Evolutionary conservation across 805 yeast species (phyloP), one percentile per base, ranked within the genome.

Genomic region (Hanseniaspora nectarophila): DNA sequence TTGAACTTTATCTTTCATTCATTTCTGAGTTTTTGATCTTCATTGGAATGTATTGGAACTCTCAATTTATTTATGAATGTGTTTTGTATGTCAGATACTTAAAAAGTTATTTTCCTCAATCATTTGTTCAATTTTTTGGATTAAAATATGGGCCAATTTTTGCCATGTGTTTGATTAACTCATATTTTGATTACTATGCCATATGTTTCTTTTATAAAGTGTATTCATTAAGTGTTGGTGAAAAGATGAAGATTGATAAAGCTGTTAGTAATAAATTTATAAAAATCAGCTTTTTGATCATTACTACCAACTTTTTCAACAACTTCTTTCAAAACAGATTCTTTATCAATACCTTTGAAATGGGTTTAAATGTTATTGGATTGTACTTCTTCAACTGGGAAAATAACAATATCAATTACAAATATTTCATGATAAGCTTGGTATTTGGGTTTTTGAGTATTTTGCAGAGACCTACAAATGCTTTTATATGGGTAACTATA

Each of bases 401-500:
- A 15, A 20, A 23, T 5, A 58, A 55, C 2, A 62, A 44, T 5
- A 54, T 64, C 4, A 47, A 57, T 5, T 56, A 59, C 32, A 23
- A 21, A 2, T 51, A 56, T 3, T 66, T 69, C 47, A 56, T 64
- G 2, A 54, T 62, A 9, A 69, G 81, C 4, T 64, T 84, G 45
- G 43, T 64, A 0, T 61, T 81, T 31, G 92, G 86, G 0, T 73
- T 78, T 1, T 33, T 78, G 1, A 71, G 85, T 21, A 82, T 89
- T 58, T 67, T 87, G 0, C 75, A 87, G 7, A 71, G 98, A 54
- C 97, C 98, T 0, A 86, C 95, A 0, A 88, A 85, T 63, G 82
- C 73, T 0, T 59, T 89, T 0, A 67, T 88, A 3, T 92, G 98
- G 98, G 31, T 73, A 0, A 67, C 73, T 26, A 64, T 85, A 21